Base-by-base conservation (phyloP, 164 flowering plant genomes). In the Vitis labrusca region DNA sequence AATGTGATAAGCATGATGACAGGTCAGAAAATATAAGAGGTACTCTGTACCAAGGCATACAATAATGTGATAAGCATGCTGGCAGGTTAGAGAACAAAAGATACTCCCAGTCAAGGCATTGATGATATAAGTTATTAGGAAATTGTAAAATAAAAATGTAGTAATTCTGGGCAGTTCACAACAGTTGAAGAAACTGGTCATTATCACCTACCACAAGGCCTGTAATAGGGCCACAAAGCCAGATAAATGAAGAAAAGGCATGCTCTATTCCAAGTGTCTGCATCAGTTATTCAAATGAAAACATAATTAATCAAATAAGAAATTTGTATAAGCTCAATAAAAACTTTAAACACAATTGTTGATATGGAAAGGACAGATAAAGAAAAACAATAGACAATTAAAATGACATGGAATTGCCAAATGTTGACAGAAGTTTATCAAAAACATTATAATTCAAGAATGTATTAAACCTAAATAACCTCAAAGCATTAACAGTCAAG, bases 151-250 rank as follows among this genome's bases (percentile, higher is more conserved):
- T 2, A 62, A 12, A 47, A 0, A 17, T 8, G 48, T 17, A 14
- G 48, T 10, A 29, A 30, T 30, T 52, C 17, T 19, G 11, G 10
- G 37, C 10, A 2, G 9, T 7, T 15, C n/a, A 12, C 19, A 37
- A 37, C 44, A 67, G 23, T 10, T 17, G 63, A 66, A 71, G 56
- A 29, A 30, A 71, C 10, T 55, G 32, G 47, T 37, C 49, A 15
- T 51, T 50, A 71, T 70, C 63, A 80, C 99, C 48, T 91, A 96
- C 99, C 98, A 93, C 94, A 72, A 96, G 97, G 66, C 99, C 99
- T 61, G 99, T 93, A 70, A 96, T 90, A 48, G 99, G 99, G 70
- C 98, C 99, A 77, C 99, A 93, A 47, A 96, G 97, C 98, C 97
- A 92, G 75, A 93, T 93, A 77, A 93, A 96, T 49, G 98, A 96